Evolutionary conservation across 345 rosid genomes (phyloP), one percentile per base, ranked within the genome.

Genomic region (Isatis tinctoria): DNA sequence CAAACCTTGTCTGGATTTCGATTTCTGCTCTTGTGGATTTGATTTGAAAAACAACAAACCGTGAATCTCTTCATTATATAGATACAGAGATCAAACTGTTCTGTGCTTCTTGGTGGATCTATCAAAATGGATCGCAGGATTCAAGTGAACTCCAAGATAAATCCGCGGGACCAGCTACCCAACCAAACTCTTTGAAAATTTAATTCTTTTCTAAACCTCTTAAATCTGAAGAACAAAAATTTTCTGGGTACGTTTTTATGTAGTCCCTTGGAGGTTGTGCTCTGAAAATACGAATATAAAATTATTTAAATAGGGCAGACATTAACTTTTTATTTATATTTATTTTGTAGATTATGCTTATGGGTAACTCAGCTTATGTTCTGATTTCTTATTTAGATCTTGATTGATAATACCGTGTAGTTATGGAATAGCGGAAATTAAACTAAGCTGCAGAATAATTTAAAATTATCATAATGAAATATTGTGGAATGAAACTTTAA

Each of bases 61-160:
- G 61, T 45, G 80, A 77, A 70, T 47, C 72, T 64, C 80, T 77
- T 77, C 80, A 77, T 70, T 77, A 65, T 65, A 77, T 77, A 77
- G 57, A 37, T 11, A 62, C 36, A 39, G 18, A 51, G 16, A 75
- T 60, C 61, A 70, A 37, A 33, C n/a, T 63, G 0, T 40, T 4
- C 0, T 28, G 45, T 47, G 43, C 7, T 54, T 61, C 20, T 53
- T 69, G 69, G 58, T 52, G 9, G 70, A 69, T 41, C 44, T 68
- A 32, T 24, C 69, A 60, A 68, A 22, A 13, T 45, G 1, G 65
- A 76, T 62, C 30, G 65, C 14, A 61, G 26, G 70, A 69, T 76
- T 69, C 32, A 77, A 77, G 80, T 77, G 76, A 77, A 71, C 80
- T 77, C 80, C 72, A 77, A 77, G 80, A 68, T 18, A 61, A 69